A percentile compares a stretch with the other conserved stretches of the same genome.
Conservation (phyloP, 148 eudicot genomes). For the Fagopyrum tataricum region DNA sequence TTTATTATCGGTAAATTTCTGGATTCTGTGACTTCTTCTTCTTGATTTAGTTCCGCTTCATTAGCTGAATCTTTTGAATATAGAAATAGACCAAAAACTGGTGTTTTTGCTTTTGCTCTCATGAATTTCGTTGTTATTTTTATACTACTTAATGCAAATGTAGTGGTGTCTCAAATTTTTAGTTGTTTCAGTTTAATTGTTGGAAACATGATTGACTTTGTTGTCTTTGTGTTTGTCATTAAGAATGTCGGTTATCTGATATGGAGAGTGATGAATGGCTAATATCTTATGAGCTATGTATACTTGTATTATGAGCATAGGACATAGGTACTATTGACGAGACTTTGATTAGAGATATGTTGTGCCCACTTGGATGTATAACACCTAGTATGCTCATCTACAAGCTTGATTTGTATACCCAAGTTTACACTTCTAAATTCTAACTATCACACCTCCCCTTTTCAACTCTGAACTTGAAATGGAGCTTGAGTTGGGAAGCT, state of each 20-base stretch:
- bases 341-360: neutral
- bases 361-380: neutral
- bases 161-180: neutral
- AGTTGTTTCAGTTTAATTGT: neutral
- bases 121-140: neutral
- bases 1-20: constrained; percentile 58
- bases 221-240: neutral
- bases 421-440: neutral
- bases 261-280: neutral
- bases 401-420: neutral
- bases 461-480: neutral
- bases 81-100: neutral
- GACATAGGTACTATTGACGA: neutral
- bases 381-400: neutral
- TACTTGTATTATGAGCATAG: neutral
- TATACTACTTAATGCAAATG: neutral
- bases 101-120: neutral
- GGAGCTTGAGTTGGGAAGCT: neutral
- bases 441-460: neutral
- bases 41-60: neutral
- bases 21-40: neutral
- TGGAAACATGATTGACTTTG: neutral
- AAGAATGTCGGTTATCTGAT: neutral
- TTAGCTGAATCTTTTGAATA: neutral
- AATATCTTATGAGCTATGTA: neutral